Percentiles rank a stretch among this genome's conserved stretches.
Evolutionary conservation across 163 green algal species (phyloP).

Genomic region (Chlorella variabilis): DNA sequence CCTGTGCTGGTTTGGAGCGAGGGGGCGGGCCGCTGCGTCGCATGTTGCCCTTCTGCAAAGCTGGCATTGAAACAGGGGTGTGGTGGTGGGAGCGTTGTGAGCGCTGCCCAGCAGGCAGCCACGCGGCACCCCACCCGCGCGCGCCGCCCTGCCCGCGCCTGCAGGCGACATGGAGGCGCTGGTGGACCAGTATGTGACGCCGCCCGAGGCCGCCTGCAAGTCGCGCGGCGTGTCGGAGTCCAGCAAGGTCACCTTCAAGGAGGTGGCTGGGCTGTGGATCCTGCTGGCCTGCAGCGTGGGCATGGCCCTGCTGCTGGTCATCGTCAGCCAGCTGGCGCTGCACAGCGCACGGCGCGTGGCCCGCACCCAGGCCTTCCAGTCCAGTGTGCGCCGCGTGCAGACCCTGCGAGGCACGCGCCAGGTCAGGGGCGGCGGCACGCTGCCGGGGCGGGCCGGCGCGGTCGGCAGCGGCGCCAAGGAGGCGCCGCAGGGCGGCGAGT

Average conservation of each 20-base stretch:
- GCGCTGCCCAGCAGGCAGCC: too few relatives aligned
- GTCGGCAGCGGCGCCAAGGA: not conserved
- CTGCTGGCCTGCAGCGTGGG: slow-evolving; percentile 25
- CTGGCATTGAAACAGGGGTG: too few relatives aligned
- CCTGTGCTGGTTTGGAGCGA: too few relatives aligned
- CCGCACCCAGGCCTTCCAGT: not conserved
- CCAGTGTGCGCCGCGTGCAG: not conserved
- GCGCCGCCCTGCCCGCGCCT: not conserved
- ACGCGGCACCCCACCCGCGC: too few relatives aligned
- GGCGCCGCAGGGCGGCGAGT: too few relatives aligned
- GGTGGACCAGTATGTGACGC: not conserved
- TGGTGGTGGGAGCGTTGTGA: too few relatives aligned
- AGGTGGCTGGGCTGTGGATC: slow-evolving; percentile 26
- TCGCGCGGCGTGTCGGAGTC: not conserved
- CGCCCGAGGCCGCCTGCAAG: slow-evolving; percentile 22
- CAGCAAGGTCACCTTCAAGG: not conserved
- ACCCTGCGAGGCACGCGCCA: not conserved
- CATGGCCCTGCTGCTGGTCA: slow-evolving; percentile 6
- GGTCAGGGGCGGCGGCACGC: not conserved
- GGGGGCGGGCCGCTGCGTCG: too few relatives aligned
- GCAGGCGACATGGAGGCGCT: slow-evolving; percentile 28
- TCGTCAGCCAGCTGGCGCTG: not conserved
- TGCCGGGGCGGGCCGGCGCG: too few relatives aligned
- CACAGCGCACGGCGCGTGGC: not conserved
- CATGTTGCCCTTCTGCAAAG: too few relatives aligned